These are phyloP conservation scores for Xylariaceae sp. DNA, from an alignment of 2,329 filamentous ascomycete genomes.

Conservation along the genomic window DNA sequence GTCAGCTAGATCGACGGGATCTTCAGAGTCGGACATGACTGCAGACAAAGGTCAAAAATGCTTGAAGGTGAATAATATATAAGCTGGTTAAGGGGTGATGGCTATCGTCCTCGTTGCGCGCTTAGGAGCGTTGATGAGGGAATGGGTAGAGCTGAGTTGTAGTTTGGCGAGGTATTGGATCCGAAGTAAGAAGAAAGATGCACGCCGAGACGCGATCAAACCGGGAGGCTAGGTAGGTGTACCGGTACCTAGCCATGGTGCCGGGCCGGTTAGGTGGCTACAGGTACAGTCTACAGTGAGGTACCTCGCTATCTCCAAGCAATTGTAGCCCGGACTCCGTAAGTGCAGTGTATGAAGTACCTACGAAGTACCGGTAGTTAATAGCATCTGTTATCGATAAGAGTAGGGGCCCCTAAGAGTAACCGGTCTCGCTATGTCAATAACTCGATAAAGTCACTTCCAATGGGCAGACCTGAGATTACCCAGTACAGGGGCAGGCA, in stretches of 20 bases:
- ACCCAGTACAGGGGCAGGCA: not conserved
- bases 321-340: too few relatives aligned
- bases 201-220: too few relatives aligned
- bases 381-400: conserved; percentile 9
- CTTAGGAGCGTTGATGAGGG: not conserved
- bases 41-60: not conserved
- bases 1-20: conserved; percentile 47
- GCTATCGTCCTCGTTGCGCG: not conserved
- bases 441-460: not conserved
- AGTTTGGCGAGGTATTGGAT: not conserved
- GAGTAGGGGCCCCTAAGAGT: too few relatives aligned
- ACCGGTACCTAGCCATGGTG: too few relatives aligned
- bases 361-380: too few relatives aligned
- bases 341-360: too few relatives aligned
- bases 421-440: not conserved
- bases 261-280: too few relatives aligned
- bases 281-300: too few relatives aligned
- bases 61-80: not conserved
- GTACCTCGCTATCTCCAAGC: too few relatives aligned
- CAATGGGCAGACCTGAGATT: not conserved
- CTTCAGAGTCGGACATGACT: conserved; percentile 55
- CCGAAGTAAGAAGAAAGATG: too few relatives aligned
- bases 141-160: not conserved
- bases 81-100: not conserved
- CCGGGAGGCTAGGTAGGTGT: too few relatives aligned